Evolutionary conservation across 2,329 filamentous ascomycete species (phyloP), one percentile per base, ranked within the genome.

Genomic region (Calycina herbarum): DNA sequence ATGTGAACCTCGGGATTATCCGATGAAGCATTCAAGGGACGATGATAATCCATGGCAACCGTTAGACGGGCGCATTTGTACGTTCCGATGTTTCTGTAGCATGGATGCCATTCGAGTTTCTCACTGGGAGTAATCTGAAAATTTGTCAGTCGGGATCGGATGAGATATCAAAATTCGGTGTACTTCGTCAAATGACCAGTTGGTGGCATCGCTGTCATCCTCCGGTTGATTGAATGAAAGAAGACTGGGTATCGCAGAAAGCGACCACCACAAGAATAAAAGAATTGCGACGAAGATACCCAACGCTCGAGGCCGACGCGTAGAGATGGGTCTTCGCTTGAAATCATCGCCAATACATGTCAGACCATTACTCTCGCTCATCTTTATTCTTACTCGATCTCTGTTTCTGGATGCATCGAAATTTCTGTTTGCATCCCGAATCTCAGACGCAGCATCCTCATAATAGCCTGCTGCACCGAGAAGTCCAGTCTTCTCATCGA

Each of bases 21-120:
- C 38, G 68, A 57, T 35, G 73, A 74, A 31, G 64, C 72, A 66
- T 78, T 77, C 56, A 82, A 66, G 8, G 79, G 79, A 15, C 79
- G 76, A 65, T 76, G 72, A 66, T 82, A 82, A 69, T 82, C 81
- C 77, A 83, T 80, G 10, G 81, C 79, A 3, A 83, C 78, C 7
- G 79, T 81, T 10, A 83, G 75, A 27, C 80, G 76, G 56, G 81
- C 78, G 70, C 81, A 83, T 65, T 75, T 72, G 63, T 78, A 76
- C 4, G 17, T 29, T 20, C 67, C 67, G 33, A 56, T 33, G 5
- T 61, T 27, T 51, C 45, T 10, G 67, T 77, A 78, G 70, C 81
- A 83, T 59, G 77, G 77, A 59, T 79, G 76, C 80, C 81, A 83
- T 67, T 72, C 69, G 4, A 83, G 76, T 62, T 81, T 77, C 67